phyloP scores from a whole-genome alignment of 345 rosid species.

The Gossypium raimondii region DNA sequence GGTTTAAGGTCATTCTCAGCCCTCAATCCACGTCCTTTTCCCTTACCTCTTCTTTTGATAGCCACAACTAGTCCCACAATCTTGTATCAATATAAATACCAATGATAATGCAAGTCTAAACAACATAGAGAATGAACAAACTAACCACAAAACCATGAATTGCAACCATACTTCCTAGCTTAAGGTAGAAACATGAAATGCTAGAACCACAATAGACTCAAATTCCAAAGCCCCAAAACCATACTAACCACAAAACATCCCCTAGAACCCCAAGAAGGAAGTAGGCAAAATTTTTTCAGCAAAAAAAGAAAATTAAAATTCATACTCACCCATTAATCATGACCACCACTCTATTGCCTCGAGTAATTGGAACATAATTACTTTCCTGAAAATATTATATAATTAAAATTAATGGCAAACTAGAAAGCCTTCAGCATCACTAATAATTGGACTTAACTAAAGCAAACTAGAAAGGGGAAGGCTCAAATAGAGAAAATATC shows the following conservation, averaged over 20 bases:
- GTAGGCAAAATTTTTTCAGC: background rate
- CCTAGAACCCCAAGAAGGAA: background rate
- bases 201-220: background rate
- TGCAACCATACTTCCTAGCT: background rate
- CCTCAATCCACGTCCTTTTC: background rate
- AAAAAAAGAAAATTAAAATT: background rate
- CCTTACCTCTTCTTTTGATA: no score
- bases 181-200: background rate
- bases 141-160: background rate
- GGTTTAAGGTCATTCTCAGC: background rate
- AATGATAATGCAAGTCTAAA: background rate
- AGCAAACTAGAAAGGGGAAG: background rate
- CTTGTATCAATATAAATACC: background rate
- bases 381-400: conserved; percentile 71
- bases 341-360: conserved; percentile 84
- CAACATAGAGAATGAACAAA: background rate
- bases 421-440: background rate
- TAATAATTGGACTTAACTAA: conserved; percentile 12
- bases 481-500: background rate
- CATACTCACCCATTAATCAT: conserved; percentile 84
- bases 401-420: background rate
- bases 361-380: conserved; percentile 82
- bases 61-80: background rate
- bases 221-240: background rate
- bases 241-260: background rate